Evolutionary conservation across 2,329 filamentous ascomycete species (phyloP), one percentile per base, ranked within the genome.

Genomic region (Decorospora gaudefroyi): DNA sequence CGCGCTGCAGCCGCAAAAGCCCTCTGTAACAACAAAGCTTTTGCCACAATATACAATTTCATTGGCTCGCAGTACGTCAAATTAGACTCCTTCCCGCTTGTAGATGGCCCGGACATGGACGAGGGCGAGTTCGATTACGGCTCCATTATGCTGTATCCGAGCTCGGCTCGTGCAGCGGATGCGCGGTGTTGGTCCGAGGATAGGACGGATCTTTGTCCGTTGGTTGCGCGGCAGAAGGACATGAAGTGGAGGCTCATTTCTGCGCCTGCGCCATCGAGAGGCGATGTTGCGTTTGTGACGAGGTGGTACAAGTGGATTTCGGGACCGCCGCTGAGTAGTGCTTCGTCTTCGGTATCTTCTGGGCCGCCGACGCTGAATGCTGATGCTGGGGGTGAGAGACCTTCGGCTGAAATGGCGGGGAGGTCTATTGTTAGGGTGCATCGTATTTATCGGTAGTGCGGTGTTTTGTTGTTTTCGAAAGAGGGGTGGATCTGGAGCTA

Each of bases 121-220:
- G 33, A 32, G 0, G 36, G 30, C 4, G 4, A 25, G 3, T 46
- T 36, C 13, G 37, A 46, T 15, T 26, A 19, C 7, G 22, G 11
- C 7, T 45, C 35, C 21, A 40, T 45, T 27, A 45, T 45, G 42
- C 16, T 45, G 3, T 45, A 45, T 28, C 42, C 42, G n/a, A n/a
- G n/a, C 1, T 39, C 41, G 7, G 30, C 30, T 8, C 21, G 21
- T 16, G 30, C 30, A 0, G 30, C 17, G n/a, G 30, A 32, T 3
- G n/a, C 17, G 0, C n/a, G n/a, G n/a, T 32, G 30, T 18, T 32
- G 30, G 17, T 16, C 18, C n/a, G 13, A 32, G 30, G 21, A 32
- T 18, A 12, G 21, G n/a, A 21, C 22, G 4, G 26, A 23, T 18
- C 25, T 10, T 10, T 40, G 34, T 34, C 22, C 21, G 4, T 15